A percentile compares a stretch with the other conserved stretches of the same genome.
Evolutionary conservation across 371 early-diverging fungal genomes (phyloP).

Genomic region (Fennellomyces sp.): DNA sequence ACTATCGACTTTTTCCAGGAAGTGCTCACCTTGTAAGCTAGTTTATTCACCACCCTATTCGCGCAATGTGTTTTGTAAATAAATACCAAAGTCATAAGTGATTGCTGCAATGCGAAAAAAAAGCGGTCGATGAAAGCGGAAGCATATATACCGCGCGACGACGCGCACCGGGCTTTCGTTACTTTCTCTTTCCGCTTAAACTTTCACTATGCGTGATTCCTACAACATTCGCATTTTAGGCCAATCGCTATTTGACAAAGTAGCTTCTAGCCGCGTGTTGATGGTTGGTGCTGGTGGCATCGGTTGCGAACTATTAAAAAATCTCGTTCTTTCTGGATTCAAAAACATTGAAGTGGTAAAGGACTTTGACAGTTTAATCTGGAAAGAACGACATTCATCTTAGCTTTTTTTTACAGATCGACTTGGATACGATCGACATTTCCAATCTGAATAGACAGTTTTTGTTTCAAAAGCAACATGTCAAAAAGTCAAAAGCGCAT

Average conservation of each 20-base stretch:
- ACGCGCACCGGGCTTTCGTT: no score
- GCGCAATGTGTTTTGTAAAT: no score
- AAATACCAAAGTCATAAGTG: no score
- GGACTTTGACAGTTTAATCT: neutral
- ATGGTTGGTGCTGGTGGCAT: conserved; percentile 97
- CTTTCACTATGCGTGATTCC: conserved; percentile 31
- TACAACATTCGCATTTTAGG: conserved; percentile 44
- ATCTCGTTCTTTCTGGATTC: conserved; percentile 91
- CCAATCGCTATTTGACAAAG: conserved; percentile 33
- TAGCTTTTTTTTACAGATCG: conserved; percentile 62
- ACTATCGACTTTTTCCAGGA: conserved; percentile 51
- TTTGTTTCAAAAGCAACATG: conserved; percentile 92
- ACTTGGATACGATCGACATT: conserved; percentile 98
- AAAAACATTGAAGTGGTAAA: conserved; percentile 77
- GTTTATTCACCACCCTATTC: no score
- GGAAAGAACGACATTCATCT: neutral
- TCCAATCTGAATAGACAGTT: conserved; percentile 99
- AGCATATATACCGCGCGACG: no score
- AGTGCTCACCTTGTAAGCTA: conserved; percentile 7
- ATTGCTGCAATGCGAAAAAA: no score
- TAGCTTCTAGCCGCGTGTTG: conserved; percentile 53
- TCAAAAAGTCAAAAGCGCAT: conserved; percentile 92
- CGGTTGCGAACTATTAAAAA: conserved; percentile 98
- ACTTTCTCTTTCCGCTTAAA: neutral
- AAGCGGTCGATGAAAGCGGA: no score